Percentiles rank a stretch among this genome's conserved stretches.
These are phyloP conservation scores for Naumovozyma dairenensis DNA, from an alignment of 805 yeast species.

Conservation along the genomic window DNA sequence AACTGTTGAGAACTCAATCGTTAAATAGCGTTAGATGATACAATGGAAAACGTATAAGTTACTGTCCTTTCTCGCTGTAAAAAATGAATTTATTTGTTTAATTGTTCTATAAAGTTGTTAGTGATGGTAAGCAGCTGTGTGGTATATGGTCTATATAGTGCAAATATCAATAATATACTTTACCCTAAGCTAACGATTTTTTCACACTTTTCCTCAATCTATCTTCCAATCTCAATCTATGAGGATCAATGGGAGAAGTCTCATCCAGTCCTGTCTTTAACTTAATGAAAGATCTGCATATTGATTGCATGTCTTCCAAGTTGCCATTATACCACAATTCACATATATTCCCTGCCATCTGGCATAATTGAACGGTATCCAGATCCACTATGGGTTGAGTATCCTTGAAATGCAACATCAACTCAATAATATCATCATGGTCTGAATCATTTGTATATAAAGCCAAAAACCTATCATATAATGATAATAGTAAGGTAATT, in stretches of 20 bases:
- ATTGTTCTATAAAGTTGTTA: too few species aligned
- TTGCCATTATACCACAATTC: slow-evolving; percentile 18
- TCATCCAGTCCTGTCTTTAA: slow-evolving; percentile 10
- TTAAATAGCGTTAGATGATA: too few species aligned
- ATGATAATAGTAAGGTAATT: slow-evolving; percentile 16
- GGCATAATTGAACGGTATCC: slow-evolving; percentile 19
- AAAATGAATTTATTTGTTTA: too few species aligned
- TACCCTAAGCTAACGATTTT: slow-evolving; percentile 10
- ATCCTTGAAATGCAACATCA: slow-evolving; percentile 17
- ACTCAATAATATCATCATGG: slow-evolving; percentile 23
- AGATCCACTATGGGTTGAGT: slow-evolving; percentile 6
- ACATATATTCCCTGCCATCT: slow-evolving; percentile 20
- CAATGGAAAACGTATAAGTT: too few species aligned
- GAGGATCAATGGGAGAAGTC: slow-evolving; percentile 12
- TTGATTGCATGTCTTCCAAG: slow-evolving; percentile 13
- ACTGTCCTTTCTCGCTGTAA: too few species aligned
- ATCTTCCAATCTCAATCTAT: slow-evolving; percentile 20
- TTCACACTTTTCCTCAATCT: slow-evolving; percentile 19
- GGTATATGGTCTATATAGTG: too few species aligned
- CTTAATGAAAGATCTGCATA: slow-evolving; percentile 18
- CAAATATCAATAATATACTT: too few species aligned
- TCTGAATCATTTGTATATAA: slow-evolving; percentile 14
- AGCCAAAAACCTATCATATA: slow-evolving; percentile 11
- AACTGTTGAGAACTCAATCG: too few species aligned
- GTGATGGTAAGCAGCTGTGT: too few species aligned